phyloP scores from a whole-genome alignment of 495 filamentous ascomycete genomes.

The Penicillium canariense region DNA sequence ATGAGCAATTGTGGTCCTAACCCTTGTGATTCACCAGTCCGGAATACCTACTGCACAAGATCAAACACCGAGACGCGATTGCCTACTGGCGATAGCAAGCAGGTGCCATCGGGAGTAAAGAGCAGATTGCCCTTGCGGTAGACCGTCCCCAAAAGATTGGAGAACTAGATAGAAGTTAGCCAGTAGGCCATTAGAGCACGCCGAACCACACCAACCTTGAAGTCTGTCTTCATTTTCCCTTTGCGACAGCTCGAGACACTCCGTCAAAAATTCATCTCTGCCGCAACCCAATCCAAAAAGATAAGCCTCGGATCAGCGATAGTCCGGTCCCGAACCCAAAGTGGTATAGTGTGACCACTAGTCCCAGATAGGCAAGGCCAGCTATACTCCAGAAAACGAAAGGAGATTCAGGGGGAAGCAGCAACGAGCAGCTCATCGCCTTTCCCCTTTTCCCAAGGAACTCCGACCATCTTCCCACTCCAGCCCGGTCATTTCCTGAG shows the following conservation, averaged over 20 bases:
- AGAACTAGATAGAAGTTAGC: conserved; percentile 59
- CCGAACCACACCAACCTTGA: conserved; percentile 58
- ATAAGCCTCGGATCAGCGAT: conserved; percentile 32
- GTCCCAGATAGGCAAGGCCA: conserved; percentile 31
- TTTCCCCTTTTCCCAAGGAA: conserved; percentile 25
- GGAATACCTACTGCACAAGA: conserved; percentile 73
- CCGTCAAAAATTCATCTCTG: conserved; percentile 27
- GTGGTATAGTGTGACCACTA: conserved; percentile 19
- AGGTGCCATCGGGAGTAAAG: conserved; percentile 95
- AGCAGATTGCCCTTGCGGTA: conserved; percentile 96
- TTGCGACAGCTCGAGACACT: conserved; percentile 27
- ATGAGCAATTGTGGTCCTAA: background rate
- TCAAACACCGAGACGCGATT: conserved; percentile 96
- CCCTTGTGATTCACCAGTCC: background rate
- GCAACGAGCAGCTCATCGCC: conserved; percentile 21
- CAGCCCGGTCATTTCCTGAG: conserved; percentile 9
- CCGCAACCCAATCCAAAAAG: conserved; percentile 15
- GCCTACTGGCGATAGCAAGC: conserved; percentile 93
- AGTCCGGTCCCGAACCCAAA: conserved; percentile 17
- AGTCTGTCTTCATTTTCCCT: conserved; percentile 89
- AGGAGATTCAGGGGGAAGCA: conserved; percentile 37
- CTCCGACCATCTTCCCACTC: conserved; percentile 17
- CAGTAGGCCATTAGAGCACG: background rate
- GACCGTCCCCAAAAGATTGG: conserved; percentile 92
- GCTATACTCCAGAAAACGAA: conserved; percentile 39